phyloP scores from a whole-genome alignment of 371 early-diverging fungal species.

The Mortierella sp. region DNA sequence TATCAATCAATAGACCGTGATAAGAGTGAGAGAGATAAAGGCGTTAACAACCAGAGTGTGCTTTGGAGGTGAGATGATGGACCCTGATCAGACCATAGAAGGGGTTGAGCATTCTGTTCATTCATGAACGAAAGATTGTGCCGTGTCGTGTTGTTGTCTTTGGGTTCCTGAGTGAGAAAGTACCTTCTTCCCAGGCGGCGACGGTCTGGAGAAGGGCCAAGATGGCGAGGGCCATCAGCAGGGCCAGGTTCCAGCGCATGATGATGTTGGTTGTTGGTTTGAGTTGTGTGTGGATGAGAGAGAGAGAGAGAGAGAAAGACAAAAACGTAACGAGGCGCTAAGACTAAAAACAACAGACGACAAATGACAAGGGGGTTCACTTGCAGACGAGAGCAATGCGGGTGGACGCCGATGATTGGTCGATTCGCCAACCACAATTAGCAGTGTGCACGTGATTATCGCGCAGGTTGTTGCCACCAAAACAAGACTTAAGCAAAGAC shows the following conservation, averaged over 20 bases:
- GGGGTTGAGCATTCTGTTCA: too few species aligned
- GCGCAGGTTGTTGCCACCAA: not conserved
- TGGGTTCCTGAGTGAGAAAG: not conserved
- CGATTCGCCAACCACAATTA: not conserved
- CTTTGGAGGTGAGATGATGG: not conserved
- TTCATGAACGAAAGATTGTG: too few species aligned
- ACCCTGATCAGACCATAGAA: not conserved
- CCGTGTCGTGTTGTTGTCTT: not conserved
- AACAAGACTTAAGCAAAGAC: not conserved
- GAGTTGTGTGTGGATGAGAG: not conserved
- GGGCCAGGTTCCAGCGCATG: slow-evolving; percentile 55
- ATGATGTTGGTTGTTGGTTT: slow-evolving; percentile 8
- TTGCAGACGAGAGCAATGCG: not conserved
- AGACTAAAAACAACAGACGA: slow-evolving; percentile 9
- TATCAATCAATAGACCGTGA: slow-evolving; percentile 14
- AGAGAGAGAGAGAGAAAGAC: slow-evolving; percentile 9
- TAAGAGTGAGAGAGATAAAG: not conserved
- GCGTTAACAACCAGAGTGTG: not conserved
- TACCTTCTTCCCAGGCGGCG: slow-evolving; percentile 59
- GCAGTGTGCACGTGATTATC: not conserved
- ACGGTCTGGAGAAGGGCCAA: slow-evolving; percentile 51
- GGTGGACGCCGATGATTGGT: slow-evolving; percentile 4
- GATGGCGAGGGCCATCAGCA: slow-evolving; percentile 53
- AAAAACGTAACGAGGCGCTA: too few species aligned
- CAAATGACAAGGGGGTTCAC: not conserved